Base-by-base conservation (phyloP, 352 stramenopile genomes). In the Pythium phragmiticola region DNA sequence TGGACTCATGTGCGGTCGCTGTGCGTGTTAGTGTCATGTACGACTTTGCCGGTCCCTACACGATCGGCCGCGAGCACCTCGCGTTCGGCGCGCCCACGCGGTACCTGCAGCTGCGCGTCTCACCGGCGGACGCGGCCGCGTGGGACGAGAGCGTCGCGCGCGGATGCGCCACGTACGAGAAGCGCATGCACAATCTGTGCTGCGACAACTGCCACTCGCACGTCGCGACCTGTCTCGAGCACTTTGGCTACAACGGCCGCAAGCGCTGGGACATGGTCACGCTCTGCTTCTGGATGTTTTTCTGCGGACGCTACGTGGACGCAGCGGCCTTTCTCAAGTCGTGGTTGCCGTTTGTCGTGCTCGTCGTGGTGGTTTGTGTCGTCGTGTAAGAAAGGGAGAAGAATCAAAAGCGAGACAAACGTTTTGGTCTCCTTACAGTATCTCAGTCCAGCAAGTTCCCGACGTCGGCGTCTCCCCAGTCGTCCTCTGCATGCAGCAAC, bases 161-260 rank as follows among this genome's bases (percentile, higher is more conserved):
- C 63, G 95, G 95, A 19, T 98, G 96, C 66, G 69, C 76, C 1
- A 78, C 98, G n/a, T 99, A 99, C 75, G 74, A 86, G 42, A 90
- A 77, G 63, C 79, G 95, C 53, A 97, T 98, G 88, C 95, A 99
- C 81, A 98, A 98, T 66, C 80, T 98, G 41, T 98, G 72, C 67
- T 98, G 94, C 72, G 94, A 98, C 75, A 99, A 99, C 77, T 99
- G 96, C 72, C 96, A 99, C 77, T 98, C 92, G 30, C 96, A 99
- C 66, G 95, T 99, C 16, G 94, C 90, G 17, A 76, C 77, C 60
- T 92, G 84, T 60, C 73, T 93, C 26, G 79, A 93, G 43, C 76
- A 77, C 64, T 62, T 75, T n/a, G 66, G 75, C 21, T 90, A 90
- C 57, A 68, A 64, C 2, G 80, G 81, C 47, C 60, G 77, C n/a